These are phyloP conservation scores for Hibiscus mutabilis DNA, from an alignment of 345 rosid genomes.

Conservation along the genomic window DNA sequence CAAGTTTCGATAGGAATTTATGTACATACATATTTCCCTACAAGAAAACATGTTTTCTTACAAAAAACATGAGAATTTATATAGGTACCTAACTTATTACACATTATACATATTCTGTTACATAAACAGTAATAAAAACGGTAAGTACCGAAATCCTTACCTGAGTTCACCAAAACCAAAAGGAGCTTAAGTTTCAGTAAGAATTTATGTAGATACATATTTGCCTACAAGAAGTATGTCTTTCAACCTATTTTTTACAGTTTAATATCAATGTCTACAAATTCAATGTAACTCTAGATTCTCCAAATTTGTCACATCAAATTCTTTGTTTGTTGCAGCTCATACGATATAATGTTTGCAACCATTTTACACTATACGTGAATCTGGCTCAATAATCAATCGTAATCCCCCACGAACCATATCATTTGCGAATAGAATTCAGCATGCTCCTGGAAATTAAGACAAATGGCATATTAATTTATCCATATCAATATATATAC, in stretches of 20 bases:
- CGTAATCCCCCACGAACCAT: conserved; percentile 27
- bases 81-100: too few relatives aligned
- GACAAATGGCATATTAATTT: neutral
- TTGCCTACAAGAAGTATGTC: too few relatives aligned
- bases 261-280: neutral
- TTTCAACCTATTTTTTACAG: neutral
- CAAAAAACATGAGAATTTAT: too few relatives aligned
- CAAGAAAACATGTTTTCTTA: too few relatives aligned
- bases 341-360: neutral
- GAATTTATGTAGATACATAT: too few relatives aligned
- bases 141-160: too few relatives aligned
- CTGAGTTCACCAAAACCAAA: too few relatives aligned
- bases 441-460: conserved; percentile 22
- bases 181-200: too few relatives aligned
- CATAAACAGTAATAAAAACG: too few relatives aligned
- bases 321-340: neutral
- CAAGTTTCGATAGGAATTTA: too few relatives aligned
- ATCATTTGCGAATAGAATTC: conserved; percentile 29
- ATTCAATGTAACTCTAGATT: neutral
- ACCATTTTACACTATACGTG: neutral
- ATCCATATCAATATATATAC: neutral
- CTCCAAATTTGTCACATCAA: neutral
- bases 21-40: too few relatives aligned
- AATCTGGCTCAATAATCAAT: conserved; percentile 25
- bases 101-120: too few relatives aligned